Base-by-base conservation (phyloP, 2,329 filamentous ascomycete genomes). In the Herpotrichia juniperi region DNA sequence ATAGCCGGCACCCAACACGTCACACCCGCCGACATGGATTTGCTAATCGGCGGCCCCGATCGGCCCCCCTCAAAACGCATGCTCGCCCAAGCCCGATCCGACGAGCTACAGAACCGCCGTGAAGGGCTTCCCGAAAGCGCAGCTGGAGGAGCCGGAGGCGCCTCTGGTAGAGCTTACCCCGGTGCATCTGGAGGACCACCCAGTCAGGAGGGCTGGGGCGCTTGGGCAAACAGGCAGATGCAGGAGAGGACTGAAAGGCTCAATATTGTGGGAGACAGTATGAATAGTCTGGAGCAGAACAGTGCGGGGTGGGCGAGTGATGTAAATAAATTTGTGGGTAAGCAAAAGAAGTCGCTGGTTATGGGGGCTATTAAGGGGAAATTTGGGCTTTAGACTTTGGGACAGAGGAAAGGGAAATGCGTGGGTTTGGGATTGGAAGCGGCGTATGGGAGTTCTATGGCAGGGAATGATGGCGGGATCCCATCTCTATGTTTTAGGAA, bases 1-100 rank as follows among this genome's bases (percentile, higher is more conserved):
- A 91, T 99, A 46, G 89, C 92, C 0, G 94, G 94, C 3, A 97
- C 93, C 1, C 93, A 97, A 73, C 89, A 96, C 63, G 83, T 99
- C 40, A 91, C 91, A 1, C 88, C 91, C 0, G 81, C 87, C 1
- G 94, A 99, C 65, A 86, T 99, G 66, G 94, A 97, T 67, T 76
- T 96, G 2, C 79, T 50, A 81, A 79, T 99, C 53, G 91, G 93
- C 45, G 93, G 93, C 0, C 87, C 92, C 1, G 89, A 94, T 66
- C 85, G 94, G 2, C 94, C 93, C 2, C 88, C 91, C 1, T 94
- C 90, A 54, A 96, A 96, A 75, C 86, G 89, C 30, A 96, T 96
- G 90, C 73, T 94, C 42, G 89, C 87, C 1, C 92, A 94, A 44
- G 84, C 89, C 30, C 87, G 86, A 1, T 83, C 87, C 5, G 91